phyloP scores from a whole-genome alignment of 2,329 filamentous ascomycete species.

The Colletotrichum sp. region DNA sequence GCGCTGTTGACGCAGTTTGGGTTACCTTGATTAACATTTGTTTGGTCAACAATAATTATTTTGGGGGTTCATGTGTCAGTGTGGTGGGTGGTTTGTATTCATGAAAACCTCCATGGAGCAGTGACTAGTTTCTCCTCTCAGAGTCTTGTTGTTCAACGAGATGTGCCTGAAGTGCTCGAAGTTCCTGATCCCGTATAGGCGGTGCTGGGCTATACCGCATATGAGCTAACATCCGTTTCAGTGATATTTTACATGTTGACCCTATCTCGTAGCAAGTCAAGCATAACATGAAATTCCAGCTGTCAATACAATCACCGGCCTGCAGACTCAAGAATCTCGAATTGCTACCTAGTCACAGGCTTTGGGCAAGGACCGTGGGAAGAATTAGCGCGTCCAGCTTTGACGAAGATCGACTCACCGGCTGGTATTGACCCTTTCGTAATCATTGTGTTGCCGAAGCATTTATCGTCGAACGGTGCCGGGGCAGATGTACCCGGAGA shows the following conservation, averaged over 20 bases:
- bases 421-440: not conserved
- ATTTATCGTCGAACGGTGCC: not conserved
- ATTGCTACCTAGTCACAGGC: too few species aligned
- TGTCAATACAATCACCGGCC: not conserved
- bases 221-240: too few species aligned
- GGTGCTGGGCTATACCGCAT: too few species aligned
- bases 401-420: too few species aligned
- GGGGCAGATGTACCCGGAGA: not conserved
- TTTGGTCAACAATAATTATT: too few species aligned
- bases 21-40: not conserved
- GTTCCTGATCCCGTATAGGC: not conserved
- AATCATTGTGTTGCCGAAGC: accelerated
- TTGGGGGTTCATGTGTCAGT: too few species aligned
- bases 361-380: accelerated
- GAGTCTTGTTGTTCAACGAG: not conserved
- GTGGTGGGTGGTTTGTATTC: not conserved
- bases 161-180: not conserved
- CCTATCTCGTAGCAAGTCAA: not conserved
- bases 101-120: not conserved
- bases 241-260: too few species aligned
- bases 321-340: not conserved
- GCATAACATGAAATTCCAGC: not conserved
- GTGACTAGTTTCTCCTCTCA: too few species aligned
- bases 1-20: conserved; percentile 6
- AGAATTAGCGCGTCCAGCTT: not conserved